Evolutionary conservation across 768 basidiomycete species (phyloP).

Genomic region (Sarcodon sp.): DNA sequence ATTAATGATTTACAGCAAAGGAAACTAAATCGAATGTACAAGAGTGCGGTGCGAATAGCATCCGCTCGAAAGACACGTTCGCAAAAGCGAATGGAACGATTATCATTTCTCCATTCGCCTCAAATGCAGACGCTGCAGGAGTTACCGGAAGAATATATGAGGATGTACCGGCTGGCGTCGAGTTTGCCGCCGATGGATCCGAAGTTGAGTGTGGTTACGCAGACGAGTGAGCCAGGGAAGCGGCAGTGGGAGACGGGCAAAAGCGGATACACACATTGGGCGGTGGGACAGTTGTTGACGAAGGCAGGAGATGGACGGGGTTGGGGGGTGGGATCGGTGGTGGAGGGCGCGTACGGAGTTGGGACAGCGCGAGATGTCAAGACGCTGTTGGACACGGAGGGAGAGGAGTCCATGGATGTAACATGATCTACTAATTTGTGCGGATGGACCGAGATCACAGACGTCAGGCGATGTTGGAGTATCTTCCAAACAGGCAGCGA

Average conservation of each 20-base stretch:
- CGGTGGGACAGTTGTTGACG: constrained; percentile 37
- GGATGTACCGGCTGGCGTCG: constrained; percentile 34
- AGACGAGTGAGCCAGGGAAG: constrained; percentile 38
- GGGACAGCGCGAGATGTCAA: neutral
- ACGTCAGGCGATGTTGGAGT: no score
- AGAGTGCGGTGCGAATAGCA: constrained; percentile 37
- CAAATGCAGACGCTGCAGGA: constrained; percentile 24
- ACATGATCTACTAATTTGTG: no score
- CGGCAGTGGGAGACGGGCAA: constrained; percentile 68
- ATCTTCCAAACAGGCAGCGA: neutral
- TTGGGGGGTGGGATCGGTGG: neutral
- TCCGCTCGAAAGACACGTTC: constrained; percentile 33
- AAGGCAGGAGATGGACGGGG: neutral
- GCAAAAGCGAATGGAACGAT: constrained; percentile 24
- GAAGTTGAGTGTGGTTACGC: constrained; percentile 5
- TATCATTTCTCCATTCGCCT: constrained; percentile 31
- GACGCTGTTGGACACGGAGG: no score
- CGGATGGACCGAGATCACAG: no score
- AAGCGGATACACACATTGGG: constrained; percentile 73
- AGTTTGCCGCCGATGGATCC: constrained; percentile 27
- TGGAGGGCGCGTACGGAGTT: neutral
- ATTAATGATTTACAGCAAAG: constrained; percentile 36
- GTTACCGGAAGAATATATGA: constrained; percentile 26
- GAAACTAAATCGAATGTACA: constrained; percentile 43
- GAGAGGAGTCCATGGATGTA: no score